These are phyloP conservation scores for Alternaria triticimaculans DNA, from an alignment of 2,329 filamentous ascomycete species.

Conservation along the genomic window DNA sequence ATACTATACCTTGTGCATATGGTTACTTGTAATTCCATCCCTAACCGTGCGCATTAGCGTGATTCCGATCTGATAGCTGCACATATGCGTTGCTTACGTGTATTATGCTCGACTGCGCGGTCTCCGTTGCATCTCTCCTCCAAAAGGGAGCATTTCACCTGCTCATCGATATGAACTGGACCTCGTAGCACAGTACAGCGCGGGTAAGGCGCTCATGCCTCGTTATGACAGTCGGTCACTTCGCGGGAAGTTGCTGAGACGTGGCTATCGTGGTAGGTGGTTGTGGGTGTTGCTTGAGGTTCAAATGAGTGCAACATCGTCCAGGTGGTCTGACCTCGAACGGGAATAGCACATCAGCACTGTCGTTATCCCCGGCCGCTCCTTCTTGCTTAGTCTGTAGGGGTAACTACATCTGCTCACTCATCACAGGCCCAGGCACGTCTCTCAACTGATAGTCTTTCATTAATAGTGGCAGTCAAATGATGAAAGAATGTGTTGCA, in stretches of 20 bases:
- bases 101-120: not conserved
- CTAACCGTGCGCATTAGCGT: not conserved
- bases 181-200: constrained; percentile 58
- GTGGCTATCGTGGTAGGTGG: not conserved
- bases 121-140: not conserved
- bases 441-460: not conserved
- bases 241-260: constrained; percentile 56
- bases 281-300: not conserved
- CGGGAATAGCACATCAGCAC: not conserved
- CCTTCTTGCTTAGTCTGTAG: not conserved
- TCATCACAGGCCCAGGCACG: not conserved
- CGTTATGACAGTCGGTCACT: constrained; percentile 29
- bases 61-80: not conserved
- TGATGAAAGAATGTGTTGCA: not conserved
- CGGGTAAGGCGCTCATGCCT: constrained; percentile 46
- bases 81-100: not conserved
- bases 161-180: constrained; percentile 43
- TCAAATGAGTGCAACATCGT: not conserved
- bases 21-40: not conserved
- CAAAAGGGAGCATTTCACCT: not conserved
- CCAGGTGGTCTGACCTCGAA: not conserved
- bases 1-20: not conserved
- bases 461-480: not conserved
- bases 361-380: not conserved
- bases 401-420: not conserved